Percentiles rank a stretch among this genome's conserved stretches.
phyloP scores from a whole-genome alignment of 805 yeast genomes.

The Metschnikowia reukaufii region DNA sequence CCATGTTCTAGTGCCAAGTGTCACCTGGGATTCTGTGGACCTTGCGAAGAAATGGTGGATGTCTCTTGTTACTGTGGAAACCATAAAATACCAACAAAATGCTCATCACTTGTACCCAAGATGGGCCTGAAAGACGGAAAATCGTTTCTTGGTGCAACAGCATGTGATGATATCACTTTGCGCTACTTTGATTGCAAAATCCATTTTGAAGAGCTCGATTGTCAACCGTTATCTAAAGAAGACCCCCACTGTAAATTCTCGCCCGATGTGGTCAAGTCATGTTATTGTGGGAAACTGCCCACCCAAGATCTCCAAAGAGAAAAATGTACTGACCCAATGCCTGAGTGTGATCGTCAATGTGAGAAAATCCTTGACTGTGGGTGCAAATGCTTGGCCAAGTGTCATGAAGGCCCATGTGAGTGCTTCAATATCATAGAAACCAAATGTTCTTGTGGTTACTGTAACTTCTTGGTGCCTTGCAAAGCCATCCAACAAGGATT shows the following conservation, averaged over 20 bases:
- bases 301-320: constrained; percentile 47
- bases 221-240: constrained; percentile 49
- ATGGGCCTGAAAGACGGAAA: constrained; percentile 20
- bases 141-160: constrained; percentile 34
- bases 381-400: constrained; percentile 61
- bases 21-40: constrained; percentile 83
- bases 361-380: constrained; percentile 70
- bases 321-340: constrained; percentile 74
- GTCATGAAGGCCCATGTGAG: constrained; percentile 77
- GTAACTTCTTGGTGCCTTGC: constrained; percentile 64
- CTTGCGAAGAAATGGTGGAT: constrained; percentile 51
- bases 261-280: constrained; percentile 58
- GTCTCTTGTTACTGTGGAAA: constrained; percentile 78
- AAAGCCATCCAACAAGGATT: constrained; percentile 49
- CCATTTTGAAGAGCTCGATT: constrained; percentile 49
- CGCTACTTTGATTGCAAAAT: constrained; percentile 61
- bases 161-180: constrained; percentile 43
- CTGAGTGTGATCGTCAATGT: constrained; percentile 69
- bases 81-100: constrained; percentile 40
- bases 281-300: constrained; percentile 76
- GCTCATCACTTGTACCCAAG: constrained; percentile 45
- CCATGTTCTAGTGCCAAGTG: constrained; percentile 55
- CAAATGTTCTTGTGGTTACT: constrained; percentile 63
- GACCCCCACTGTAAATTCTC: constrained; percentile 54
- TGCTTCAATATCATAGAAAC: constrained; percentile 55